Conservation (phyloP, 2,329 filamentous ascomycete species). For the Trichothecium roseum region DNA sequence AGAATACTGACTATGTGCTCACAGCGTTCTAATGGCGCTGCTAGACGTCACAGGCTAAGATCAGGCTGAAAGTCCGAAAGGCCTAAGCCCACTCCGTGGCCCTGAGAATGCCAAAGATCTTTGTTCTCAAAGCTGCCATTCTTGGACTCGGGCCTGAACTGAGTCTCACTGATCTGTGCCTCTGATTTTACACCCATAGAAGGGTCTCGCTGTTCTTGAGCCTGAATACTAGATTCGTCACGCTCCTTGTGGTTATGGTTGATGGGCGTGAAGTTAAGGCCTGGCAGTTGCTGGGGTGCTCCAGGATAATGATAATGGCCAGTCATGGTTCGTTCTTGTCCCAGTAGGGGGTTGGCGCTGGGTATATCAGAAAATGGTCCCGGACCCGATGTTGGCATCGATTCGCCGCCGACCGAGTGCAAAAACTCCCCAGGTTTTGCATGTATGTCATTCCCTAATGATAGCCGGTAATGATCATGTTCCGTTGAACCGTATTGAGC, state of each 20-base stretch:
- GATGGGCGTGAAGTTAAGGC: no score
- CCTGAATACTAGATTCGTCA: slow-evolving; percentile 10
- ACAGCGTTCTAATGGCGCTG: no score
- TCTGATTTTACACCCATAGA: not conserved
- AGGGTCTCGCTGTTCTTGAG: not conserved
- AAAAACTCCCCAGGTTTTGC: slow-evolving; percentile 17
- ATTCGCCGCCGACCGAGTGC: slow-evolving; percentile 9
- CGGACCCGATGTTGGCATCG: slow-evolving; percentile 9
- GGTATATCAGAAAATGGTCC: slow-evolving; percentile 14
- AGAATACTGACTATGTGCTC: no score
- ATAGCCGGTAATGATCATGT: slow-evolving; percentile 16
- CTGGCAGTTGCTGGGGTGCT: no score
- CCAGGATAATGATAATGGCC: not conserved
- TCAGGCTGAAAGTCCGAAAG: no score
- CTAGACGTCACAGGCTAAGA: no score
- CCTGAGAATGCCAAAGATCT: no score
- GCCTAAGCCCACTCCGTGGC: no score
- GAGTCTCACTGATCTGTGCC: not conserved
- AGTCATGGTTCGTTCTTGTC: slow-evolving; percentile 14
- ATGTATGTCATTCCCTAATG: slow-evolving; percentile 12
- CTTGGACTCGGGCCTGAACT: no score
- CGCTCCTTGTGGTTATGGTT: no score
- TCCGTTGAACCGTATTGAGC: slow-evolving; percentile 12
- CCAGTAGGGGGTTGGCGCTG: slow-evolving; percentile 20
- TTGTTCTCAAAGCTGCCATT: no score